Conservation (phyloP, 345 rosid genomes). For the Fremontodendron californicum region DNA sequence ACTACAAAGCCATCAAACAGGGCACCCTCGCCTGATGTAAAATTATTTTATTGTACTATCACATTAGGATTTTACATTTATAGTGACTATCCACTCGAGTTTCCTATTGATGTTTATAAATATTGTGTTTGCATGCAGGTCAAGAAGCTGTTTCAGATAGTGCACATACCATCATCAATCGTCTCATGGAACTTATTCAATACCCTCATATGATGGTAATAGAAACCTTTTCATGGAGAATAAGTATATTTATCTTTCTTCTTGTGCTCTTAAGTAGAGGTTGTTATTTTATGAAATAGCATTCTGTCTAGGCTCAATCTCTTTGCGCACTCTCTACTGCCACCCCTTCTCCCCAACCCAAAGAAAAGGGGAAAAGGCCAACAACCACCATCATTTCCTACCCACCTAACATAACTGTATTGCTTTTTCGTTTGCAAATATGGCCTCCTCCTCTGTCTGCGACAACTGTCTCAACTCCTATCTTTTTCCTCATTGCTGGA, state of each 20-base stretch:
- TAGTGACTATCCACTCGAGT: background rate
- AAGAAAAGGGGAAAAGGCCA: background rate
- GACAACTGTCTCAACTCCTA: background rate
- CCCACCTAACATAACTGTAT: background rate
- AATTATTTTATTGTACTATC: background rate
- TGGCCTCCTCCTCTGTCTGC: background rate
- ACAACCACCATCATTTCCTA: background rate
- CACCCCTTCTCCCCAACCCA: background rate
- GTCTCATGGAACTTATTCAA: constrained; percentile 46
- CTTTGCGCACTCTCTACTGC: background rate
- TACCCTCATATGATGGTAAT: constrained; percentile 76
- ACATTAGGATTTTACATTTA: background rate
- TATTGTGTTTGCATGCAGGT: constrained; percentile 43
- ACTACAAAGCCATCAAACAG: background rate
- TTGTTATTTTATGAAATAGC: background rate
- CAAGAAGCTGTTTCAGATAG: constrained; percentile 55
- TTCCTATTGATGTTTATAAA: background rate
- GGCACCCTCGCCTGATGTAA: background rate
- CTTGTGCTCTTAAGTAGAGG: background rate
- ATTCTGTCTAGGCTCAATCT: background rate
- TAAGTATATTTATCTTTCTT: background rate
- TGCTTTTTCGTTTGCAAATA: background rate
- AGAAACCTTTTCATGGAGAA: background rate
- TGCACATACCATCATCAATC: constrained; percentile 49
- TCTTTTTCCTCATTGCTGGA: background rate